Evolutionary conservation across 345 rosid genomes (phyloP).

Genomic region (Aethionema arabicum): DNA sequence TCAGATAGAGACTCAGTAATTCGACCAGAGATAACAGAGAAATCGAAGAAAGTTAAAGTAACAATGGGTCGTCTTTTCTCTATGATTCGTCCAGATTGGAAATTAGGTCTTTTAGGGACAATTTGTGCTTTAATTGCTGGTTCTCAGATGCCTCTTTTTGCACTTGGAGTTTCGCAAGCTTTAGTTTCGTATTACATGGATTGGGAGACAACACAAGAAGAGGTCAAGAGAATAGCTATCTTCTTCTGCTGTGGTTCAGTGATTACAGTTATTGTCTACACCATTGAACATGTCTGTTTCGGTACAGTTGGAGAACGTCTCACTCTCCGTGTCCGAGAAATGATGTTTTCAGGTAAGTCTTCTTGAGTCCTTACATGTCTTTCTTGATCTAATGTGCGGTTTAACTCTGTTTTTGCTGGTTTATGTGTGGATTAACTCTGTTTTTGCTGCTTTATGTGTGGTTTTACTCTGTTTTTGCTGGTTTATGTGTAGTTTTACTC

Average conservation of each 20-base stretch:
- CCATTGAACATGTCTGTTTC: conserved; percentile 66
- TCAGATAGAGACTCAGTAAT: conserved; percentile 76
- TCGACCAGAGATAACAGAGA: conserved; percentile 47
- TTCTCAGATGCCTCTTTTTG: conserved; percentile 94
- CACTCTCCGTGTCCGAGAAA: conserved; percentile 85
- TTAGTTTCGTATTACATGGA: conserved; percentile 76
- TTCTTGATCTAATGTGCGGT: background rate
- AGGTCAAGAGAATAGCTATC: conserved; percentile 69
- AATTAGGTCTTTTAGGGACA: conserved; percentile 68
- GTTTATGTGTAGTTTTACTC: too few relatives aligned
- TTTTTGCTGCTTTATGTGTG: too few relatives aligned
- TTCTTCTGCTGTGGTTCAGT: conserved; percentile 70
- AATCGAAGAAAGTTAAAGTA: conserved; percentile 42
- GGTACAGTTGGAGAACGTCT: conserved; percentile 94
- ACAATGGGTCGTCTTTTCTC: conserved; percentile 64
- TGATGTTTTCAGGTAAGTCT: conserved; percentile 66
- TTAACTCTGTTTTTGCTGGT: conserved; percentile 6
- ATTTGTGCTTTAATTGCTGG: conserved; percentile 74
- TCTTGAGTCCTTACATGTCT: too few relatives aligned
- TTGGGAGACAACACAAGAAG: conserved; percentile 71
- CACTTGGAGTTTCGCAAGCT: conserved; percentile 91
- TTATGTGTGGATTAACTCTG: too few relatives aligned
- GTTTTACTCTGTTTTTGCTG: too few relatives aligned
- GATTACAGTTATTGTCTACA: conserved; percentile 58
- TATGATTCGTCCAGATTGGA: conserved; percentile 88